phyloP scores from a whole-genome alignment of 2,329 filamentous ascomycete genomes.

The Monosporascus sp. region DNA sequence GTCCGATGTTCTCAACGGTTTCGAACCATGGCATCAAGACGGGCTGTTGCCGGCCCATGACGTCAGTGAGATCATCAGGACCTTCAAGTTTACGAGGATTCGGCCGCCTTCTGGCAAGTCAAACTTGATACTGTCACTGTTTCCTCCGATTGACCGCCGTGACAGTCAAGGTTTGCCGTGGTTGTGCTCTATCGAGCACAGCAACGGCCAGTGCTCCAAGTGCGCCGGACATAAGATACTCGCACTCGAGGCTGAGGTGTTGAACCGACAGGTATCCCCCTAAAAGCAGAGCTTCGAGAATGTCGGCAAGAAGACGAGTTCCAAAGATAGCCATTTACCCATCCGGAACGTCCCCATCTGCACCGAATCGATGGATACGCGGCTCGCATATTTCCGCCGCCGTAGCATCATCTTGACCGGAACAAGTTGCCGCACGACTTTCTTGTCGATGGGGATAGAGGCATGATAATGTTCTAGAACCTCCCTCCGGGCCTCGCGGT shows the following conservation, averaged over 20 bases:
- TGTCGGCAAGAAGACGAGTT: background rate
- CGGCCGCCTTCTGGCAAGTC: background rate
- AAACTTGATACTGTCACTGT: background rate
- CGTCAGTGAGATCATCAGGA: background rate
- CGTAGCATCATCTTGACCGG: background rate
- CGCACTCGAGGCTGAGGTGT: slow-evolving; percentile 6
- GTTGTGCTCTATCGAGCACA: background rate
- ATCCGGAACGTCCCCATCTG: slow-evolving; percentile 2
- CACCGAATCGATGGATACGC: slow-evolving; percentile 1
- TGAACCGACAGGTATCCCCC: slow-evolving; percentile 2
- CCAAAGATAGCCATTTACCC: slow-evolving; percentile 3
- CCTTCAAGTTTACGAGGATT: background rate
- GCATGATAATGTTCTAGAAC: background rate
- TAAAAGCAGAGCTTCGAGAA: slow-evolving; percentile 2
- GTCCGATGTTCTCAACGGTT: too few species aligned
- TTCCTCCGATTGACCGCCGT: background rate
- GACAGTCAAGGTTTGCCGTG: slow-evolving; percentile 3
- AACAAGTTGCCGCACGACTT: background rate
- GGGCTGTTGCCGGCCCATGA: background rate
- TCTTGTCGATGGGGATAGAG: background rate
- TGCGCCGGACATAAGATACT: background rate
- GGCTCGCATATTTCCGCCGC: slow-evolving; percentile 1
- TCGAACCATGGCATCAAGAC: background rate
- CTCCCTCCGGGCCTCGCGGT: slow-evolving; percentile 3
- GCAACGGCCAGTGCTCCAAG: too few species aligned